Conservation (phyloP, 306 rosid species). For the Vachellia pachyceras region DNA sequence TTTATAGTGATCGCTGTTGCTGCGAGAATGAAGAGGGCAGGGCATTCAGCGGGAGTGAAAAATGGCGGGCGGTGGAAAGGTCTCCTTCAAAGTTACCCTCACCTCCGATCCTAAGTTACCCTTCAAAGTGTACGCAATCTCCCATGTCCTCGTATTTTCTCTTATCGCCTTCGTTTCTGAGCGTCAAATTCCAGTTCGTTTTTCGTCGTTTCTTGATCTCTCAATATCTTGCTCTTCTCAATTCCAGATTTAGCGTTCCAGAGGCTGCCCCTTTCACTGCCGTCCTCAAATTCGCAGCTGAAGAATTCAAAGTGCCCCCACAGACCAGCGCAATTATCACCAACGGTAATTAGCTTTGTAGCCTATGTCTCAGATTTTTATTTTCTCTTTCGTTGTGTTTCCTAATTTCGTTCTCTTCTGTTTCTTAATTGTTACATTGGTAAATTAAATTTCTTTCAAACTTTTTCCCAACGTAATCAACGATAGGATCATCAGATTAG, state of each 20-base stretch:
- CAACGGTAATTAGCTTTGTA: slow-evolving; percentile 58
- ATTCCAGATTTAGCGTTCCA: slow-evolving; percentile 88
- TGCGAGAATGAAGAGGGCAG: neutral
- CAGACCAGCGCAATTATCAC: slow-evolving; percentile 99
- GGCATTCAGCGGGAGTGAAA: neutral
- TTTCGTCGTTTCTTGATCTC: neutral
- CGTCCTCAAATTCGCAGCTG: slow-evolving; percentile 95
- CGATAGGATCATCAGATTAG: neutral
- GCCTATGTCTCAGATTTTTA: neutral
- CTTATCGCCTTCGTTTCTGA: neutral
- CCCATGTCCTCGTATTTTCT: neutral
- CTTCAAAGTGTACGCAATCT: slow-evolving; percentile 76
- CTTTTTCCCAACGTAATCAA: neutral
- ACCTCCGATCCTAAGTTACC: slow-evolving; percentile 99
- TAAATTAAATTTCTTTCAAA: neutral
- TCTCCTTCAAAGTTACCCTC: slow-evolving; percentile 96
- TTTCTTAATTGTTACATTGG: neutral
- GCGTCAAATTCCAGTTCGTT: neutral
- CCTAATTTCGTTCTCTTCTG: neutral
- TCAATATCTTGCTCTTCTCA: neutral
- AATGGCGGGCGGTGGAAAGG: slow-evolving; percentile 96
- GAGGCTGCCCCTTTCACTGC: slow-evolving; percentile 99
- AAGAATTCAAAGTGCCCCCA: slow-evolving; percentile 98
- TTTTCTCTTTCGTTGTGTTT: neutral
- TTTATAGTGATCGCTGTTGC: neutral